Base-by-base conservation (phyloP, 306 rosid species). In the Fragaria iinumae region DNA sequence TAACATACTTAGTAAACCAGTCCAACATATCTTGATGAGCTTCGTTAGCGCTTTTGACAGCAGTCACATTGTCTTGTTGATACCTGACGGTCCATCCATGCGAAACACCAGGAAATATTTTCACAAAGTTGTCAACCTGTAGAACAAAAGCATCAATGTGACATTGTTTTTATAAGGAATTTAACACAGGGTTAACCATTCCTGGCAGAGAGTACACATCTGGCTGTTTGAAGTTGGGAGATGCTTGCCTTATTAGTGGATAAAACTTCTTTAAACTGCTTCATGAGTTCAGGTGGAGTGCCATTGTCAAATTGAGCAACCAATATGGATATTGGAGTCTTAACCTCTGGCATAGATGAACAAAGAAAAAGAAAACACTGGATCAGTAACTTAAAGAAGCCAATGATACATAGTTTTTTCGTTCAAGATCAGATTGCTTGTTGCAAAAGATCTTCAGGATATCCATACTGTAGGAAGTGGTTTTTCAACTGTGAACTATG, bases 231-330 rank as follows among this genome's bases (percentile, higher is more conserved):
- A 20, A 71, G 47, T 50, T 71, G 48, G 48, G 73, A 71, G 47
- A 72, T 18, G 29, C 78, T 17, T 67, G 90, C 93, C 91, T 77
- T 74, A 74, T 84, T 90, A 64, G 82, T 69, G 73, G 62, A 11
- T 48, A 90, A 80, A 80, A 73, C 78, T 72, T 87, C 83, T 69
- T 88, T 85, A 73, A 88, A 90, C 82, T 92, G 84, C 64, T 87
- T 83, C 71, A 90, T 23, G 74, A 92, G 97, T 83, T 81, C 83
- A 0, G 96, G 93, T 69, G 93, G 96, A 81, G 86, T 80, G 13
- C 57, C 2, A 0, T 67, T 38, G 86, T 88, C 93, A 48, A 45
- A 53, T 88, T 87, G 91, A 18, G 91, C 93, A 78, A 93, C 96
- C 53, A 90, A 84, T 8, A 90, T 3, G 2, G 90, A 52, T 72